Evolutionary conservation across 768 basidiomycete genomes (phyloP).

Genomic region (Amanita inopinata): DNA sequence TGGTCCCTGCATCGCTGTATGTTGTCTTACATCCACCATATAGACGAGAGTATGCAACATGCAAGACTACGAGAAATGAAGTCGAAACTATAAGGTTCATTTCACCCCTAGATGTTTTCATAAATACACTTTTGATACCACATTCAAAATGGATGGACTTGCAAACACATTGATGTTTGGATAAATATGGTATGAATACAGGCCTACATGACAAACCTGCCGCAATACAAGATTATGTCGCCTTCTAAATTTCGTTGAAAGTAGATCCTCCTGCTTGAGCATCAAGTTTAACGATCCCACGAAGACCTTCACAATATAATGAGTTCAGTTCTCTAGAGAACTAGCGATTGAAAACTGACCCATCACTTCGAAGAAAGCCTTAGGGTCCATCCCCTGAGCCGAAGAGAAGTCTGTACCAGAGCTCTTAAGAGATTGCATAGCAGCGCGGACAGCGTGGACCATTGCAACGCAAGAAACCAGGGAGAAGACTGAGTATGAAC

Average conservation of each 20-base stretch:
- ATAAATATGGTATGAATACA: no score
- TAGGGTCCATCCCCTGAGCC: conserved; percentile 64
- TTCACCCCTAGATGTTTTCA: no score
- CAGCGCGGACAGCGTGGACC: conserved; percentile 69
- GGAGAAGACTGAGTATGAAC: conserved; percentile 56
- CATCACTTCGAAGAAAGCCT: conserved; percentile 71
- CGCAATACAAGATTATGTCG: no score
- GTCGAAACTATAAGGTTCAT: conserved; percentile 18
- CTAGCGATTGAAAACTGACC: conserved; percentile 27
- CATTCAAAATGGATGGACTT: no score
- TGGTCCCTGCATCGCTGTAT: no score
- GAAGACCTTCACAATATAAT: conserved; percentile 29
- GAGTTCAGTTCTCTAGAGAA: neutral
- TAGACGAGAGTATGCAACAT: conserved; percentile 29
- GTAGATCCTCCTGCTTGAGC: conserved; percentile 49
- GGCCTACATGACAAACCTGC: no score
- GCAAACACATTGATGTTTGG: no score
- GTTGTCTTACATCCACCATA: no score
- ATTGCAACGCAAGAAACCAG: conserved; percentile 69
- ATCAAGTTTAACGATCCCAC: conserved; percentile 45
- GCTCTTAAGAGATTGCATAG: conserved; percentile 66
- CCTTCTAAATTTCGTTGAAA: conserved; percentile 42
- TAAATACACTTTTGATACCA: no score
- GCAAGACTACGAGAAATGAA: conserved; percentile 21
- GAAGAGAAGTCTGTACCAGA: conserved; percentile 63